phyloP scores from a whole-genome alignment of 371 early-diverging fungal genomes.

The Mucor velutinosus region DNA sequence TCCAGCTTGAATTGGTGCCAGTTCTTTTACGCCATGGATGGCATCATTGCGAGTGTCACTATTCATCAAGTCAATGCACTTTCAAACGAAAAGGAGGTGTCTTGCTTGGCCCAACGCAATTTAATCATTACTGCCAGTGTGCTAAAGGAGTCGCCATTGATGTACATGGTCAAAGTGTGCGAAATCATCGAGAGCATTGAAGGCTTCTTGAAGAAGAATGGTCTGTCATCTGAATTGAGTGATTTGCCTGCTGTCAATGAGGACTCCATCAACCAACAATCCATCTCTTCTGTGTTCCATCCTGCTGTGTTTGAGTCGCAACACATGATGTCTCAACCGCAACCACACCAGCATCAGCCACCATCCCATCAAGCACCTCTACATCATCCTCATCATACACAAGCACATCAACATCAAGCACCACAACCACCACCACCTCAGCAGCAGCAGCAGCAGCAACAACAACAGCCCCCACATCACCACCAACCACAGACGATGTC shows the following conservation, averaged over 20 bases:
- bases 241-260: slow-evolving; percentile 40
- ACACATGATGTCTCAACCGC: slow-evolving; percentile 41
- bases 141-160: slow-evolving; percentile 45
- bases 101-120: slow-evolving; percentile 44
- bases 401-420: slow-evolving; percentile 36
- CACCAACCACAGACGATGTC: not conserved
- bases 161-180: slow-evolving; percentile 55
- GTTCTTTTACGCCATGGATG: slow-evolving; percentile 50
- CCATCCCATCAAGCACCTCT: slow-evolving; percentile 20
- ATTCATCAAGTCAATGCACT: slow-evolving; percentile 54
- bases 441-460: slow-evolving; percentile 6
- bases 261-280: slow-evolving; percentile 47
- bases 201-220: slow-evolving; percentile 30
- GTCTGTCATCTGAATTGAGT: slow-evolving; percentile 24
- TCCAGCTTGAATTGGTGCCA: slow-evolving; percentile 45
- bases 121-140: slow-evolving; percentile 45
- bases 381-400: slow-evolving; percentile 31
- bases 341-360: slow-evolving; percentile 9
- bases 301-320: slow-evolving; percentile 34
- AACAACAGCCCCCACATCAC: slow-evolving; percentile 9
- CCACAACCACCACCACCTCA: slow-evolving; percentile 1
- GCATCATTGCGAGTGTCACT: slow-evolving; percentile 47
- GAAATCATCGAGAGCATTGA: slow-evolving; percentile 54
- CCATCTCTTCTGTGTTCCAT: slow-evolving; percentile 34
- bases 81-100: slow-evolving; percentile 40